Evolutionary conservation across 2,329 filamentous ascomycete species (phyloP).

Genomic region (Colletotrichum endophyticum): DNA sequence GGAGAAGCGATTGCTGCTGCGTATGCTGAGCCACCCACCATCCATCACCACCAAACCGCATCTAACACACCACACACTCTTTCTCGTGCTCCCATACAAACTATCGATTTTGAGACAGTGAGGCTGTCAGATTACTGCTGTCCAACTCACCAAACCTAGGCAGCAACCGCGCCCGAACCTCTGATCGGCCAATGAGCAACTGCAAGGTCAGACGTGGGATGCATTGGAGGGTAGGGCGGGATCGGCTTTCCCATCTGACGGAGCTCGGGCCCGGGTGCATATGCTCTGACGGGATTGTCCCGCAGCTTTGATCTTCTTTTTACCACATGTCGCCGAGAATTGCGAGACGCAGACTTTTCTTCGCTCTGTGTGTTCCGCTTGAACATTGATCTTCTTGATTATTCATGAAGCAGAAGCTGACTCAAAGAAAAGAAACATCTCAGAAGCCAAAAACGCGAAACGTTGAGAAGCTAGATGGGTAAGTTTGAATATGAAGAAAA

Average conservation of each 20-base stretch:
- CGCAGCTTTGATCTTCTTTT: background rate
- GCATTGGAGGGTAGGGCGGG: background rate
- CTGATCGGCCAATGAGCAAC: background rate
- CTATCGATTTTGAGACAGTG: background rate
- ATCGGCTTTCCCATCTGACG: background rate
- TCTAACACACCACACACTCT: background rate
- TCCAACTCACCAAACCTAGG: slow-evolving; percentile 5
- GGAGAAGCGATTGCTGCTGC: background rate
- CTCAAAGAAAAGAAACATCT: background rate
- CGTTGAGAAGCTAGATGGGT: background rate
- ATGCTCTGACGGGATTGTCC: background rate
- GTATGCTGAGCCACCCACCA: background rate
- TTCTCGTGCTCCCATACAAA: background rate
- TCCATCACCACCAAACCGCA: background rate
- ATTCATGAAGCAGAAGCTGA: background rate
- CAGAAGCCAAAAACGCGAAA: background rate
- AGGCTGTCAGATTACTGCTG: slow-evolving; percentile 4
- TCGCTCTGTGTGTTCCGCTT: background rate
- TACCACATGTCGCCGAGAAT: slow-evolving; percentile 5
- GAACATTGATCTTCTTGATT: background rate
- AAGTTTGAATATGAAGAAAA: background rate
- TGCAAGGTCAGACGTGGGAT: background rate
- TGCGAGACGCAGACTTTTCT: background rate
- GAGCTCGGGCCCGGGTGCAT: background rate
- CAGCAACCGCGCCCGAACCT: background rate